Conservation (phyloP, 495 filamentous ascomycete genomes). For the Lasiosphaeria miniovina region DNA sequence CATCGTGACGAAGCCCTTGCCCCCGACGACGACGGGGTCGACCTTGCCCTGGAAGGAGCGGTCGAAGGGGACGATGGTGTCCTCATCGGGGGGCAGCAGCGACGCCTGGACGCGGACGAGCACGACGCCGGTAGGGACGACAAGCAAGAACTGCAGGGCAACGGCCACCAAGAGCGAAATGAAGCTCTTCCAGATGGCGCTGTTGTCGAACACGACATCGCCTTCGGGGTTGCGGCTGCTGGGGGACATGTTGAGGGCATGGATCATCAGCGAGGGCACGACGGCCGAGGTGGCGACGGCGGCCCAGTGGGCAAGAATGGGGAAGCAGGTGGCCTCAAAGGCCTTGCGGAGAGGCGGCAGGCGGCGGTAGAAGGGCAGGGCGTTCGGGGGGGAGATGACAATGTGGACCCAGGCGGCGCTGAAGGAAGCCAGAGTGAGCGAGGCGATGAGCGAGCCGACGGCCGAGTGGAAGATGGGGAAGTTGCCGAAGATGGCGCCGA, state of each 20-base stretch:
- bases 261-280: slow-evolving; percentile 27
- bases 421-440: slow-evolving; percentile 30
- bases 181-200: slow-evolving; percentile 33
- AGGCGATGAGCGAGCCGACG: slow-evolving; percentile 13
- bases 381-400: slow-evolving; percentile 40
- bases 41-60: slow-evolving; percentile 48
- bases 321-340: slow-evolving; percentile 43
- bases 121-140: slow-evolving; percentile 41
- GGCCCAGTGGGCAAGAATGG: slow-evolving; percentile 34
- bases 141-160: slow-evolving; percentile 30
- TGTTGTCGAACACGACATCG: slow-evolving; percentile 14
- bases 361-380: slow-evolving; percentile 40
- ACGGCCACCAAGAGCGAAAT: slow-evolving; percentile 28
- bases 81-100: slow-evolving; percentile 47
- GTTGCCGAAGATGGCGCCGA: slow-evolving; percentile 19
- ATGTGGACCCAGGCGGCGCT: slow-evolving; percentile 44
- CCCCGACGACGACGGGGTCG: slow-evolving; percentile 60
- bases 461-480: slow-evolving; percentile 20
- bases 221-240: slow-evolving; percentile 18
- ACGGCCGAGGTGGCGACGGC: slow-evolving; percentile 24
- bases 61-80: slow-evolving; percentile 51
- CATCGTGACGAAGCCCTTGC: slow-evolving; percentile 64
- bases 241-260: slow-evolving; percentile 28
- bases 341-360: slow-evolving; percentile 43
- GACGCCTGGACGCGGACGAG: slow-evolving; percentile 50